These are phyloP conservation scores for Russula vinacea DNA, from an alignment of 768 basidiomycete genomes.

Conservation along the genomic window DNA sequence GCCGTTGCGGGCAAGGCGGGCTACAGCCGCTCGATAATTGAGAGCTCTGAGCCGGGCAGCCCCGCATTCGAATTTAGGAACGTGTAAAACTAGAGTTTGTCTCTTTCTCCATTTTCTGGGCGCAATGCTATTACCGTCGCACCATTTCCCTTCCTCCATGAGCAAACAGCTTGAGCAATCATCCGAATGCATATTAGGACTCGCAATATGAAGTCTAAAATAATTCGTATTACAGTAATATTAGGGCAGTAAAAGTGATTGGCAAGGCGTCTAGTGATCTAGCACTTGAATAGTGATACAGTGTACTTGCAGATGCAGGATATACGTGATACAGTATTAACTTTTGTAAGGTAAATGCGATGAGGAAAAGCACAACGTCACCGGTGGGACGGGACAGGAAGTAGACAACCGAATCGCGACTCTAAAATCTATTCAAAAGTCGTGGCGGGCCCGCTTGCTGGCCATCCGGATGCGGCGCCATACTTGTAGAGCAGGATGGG, in stretches of 20 bases:
- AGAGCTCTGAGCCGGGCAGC: slow-evolving; percentile 80
- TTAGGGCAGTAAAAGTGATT: background rate
- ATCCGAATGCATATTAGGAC: too few species aligned
- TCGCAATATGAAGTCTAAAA: background rate
- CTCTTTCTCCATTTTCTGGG: background rate
- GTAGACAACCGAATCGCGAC: background rate
- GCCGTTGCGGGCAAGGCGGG: slow-evolving; percentile 46
- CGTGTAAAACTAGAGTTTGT: slow-evolving; percentile 38
- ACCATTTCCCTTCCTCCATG: background rate
- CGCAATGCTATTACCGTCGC: background rate
- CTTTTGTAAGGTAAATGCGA: background rate
- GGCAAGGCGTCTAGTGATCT: background rate
- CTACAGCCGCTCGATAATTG: slow-evolving; percentile 67
- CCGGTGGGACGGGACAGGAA: too few species aligned
- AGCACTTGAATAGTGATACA: background rate
- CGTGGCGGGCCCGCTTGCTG: slow-evolving; percentile 29
- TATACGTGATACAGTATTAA: background rate
- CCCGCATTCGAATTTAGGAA: slow-evolving; percentile 90
- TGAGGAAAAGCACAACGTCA: too few species aligned
- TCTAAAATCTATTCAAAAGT: slow-evolving; percentile 10
- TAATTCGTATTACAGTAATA: background rate
- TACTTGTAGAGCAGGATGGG: slow-evolving; percentile 29
- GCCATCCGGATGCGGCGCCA: slow-evolving; percentile 25
- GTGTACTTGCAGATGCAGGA: background rate
- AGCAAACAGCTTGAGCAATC: too few species aligned